phyloP scores from a whole-genome alignment of 305 asterid genomes.

The Solanum hybrid region DNA sequence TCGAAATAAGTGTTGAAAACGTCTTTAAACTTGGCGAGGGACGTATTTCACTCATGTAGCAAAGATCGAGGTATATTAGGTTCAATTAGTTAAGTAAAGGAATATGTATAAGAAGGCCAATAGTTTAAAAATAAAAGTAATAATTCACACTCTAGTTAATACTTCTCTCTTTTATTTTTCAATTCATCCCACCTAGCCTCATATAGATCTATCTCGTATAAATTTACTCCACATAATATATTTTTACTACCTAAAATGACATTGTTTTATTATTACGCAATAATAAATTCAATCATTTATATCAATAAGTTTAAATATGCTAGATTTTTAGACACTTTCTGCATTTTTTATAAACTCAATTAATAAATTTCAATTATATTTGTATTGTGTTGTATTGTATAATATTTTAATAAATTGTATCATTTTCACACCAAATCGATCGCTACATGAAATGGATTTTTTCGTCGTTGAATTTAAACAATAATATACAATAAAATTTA shows the following conservation, averaged over 20 bases:
- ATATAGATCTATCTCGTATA: too few species aligned
- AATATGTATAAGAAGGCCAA: not conserved
- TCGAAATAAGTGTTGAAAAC: accelerated
- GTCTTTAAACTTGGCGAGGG: accelerated
- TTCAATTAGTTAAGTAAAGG: too few species aligned
- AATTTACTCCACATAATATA: not conserved
- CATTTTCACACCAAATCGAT: not conserved
- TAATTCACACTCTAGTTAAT: accelerated
- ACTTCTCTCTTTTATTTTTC: too few species aligned
- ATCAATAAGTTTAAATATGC: too few species aligned
- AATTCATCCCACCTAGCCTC: not conserved
- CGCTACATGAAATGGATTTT: accelerated
- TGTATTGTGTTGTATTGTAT: not conserved
- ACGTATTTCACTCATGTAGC: accelerated
- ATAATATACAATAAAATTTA: too few species aligned
- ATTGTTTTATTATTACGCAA: too few species aligned
- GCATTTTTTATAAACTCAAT: not conserved
- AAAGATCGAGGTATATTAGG: too few species aligned
- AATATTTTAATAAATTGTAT: accelerated
- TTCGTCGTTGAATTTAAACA: accelerated
- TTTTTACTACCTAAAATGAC: not conserved
- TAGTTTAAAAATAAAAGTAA: too few species aligned
- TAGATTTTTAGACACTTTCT: not conserved
- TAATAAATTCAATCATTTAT: not conserved
- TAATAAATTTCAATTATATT: not conserved